These are phyloP conservation scores for Globisporangium cederbergense DNA, from an alignment of 352 stramenopile genomes.

Conservation along the genomic window DNA sequence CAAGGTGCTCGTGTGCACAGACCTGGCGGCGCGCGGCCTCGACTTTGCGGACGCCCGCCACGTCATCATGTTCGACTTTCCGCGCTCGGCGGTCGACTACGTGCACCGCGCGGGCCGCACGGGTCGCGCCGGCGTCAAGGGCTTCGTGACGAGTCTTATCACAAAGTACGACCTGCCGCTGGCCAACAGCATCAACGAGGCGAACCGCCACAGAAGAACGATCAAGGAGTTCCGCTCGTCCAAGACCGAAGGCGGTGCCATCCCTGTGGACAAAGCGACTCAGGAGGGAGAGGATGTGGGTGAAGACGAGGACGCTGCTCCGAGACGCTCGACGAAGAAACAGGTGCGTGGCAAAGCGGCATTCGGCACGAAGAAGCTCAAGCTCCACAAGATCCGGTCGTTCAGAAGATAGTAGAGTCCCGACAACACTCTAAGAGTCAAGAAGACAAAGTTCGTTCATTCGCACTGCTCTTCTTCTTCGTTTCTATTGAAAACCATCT, in stretches of 20 bases:
- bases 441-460: neutral
- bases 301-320: neutral
- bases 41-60: slow-evolving; percentile 88
- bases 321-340: slow-evolving; percentile 11
- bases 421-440: neutral
- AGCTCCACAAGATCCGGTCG: slow-evolving; percentile 51
- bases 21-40: slow-evolving; percentile 90
- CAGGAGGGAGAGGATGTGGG: neutral
- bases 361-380: slow-evolving; percentile 56
- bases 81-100: slow-evolving; percentile 90
- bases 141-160: slow-evolving; percentile 72
- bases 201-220: slow-evolving; percentile 50
- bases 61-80: slow-evolving; percentile 94
- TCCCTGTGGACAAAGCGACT: slow-evolving; percentile 15
- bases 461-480: neutral
- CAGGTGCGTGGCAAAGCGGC: slow-evolving; percentile 17
- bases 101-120: slow-evolving; percentile 88
- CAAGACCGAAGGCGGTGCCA: slow-evolving; percentile 15
- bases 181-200: slow-evolving; percentile 61
- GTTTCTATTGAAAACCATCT: slow-evolving; percentile 16
- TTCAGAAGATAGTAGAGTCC: slow-evolving; percentile 11
- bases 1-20: slow-evolving; percentile 90
- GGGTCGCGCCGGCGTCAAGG: slow-evolving; percentile 49
- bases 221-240: slow-evolving; percentile 47
- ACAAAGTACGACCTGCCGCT: slow-evolving; percentile 69